These are phyloP conservation scores for Dipodascus albidus DNA, from an alignment of 805 yeast species.

Conservation along the genomic window DNA sequence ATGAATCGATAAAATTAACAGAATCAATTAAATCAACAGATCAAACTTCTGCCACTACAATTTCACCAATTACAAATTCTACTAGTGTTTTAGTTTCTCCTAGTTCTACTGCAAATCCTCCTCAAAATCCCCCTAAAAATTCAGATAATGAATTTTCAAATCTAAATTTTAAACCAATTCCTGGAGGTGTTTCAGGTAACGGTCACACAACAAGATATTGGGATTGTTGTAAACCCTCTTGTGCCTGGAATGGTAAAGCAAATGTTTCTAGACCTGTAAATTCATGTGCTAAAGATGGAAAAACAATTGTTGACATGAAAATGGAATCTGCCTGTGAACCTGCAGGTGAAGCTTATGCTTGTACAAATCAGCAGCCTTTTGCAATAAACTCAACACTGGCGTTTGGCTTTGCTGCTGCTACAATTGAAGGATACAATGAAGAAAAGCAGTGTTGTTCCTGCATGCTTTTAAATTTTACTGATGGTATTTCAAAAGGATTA, in stretches of 20 bases:
- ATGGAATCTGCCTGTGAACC: slow-evolving; percentile 4
- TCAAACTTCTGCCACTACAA: too few species aligned
- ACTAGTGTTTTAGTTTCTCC: too few species aligned
- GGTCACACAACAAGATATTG: slow-evolving; percentile 6
- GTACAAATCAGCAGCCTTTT: slow-evolving; percentile 6
- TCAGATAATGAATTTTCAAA: too few species aligned
- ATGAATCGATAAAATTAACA: too few species aligned
- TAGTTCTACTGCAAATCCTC: too few species aligned
- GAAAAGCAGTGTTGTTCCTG: slow-evolving; percentile 4
- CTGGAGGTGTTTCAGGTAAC: slow-evolving; percentile 1
- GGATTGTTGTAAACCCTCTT: slow-evolving; percentile 6
- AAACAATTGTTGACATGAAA: slow-evolving; percentile 3
- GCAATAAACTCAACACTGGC: slow-evolving; percentile 6
- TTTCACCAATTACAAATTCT: too few species aligned
- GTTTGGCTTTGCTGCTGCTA: slow-evolving; percentile 5
- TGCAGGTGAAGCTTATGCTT: slow-evolving; percentile 5
- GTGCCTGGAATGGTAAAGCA: slow-evolving; percentile 5
- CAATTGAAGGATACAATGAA: slow-evolving; percentile 3
- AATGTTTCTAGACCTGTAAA: slow-evolving; percentile 2
- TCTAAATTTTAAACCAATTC: not conserved
- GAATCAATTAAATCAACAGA: too few species aligned
- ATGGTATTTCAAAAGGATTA: slow-evolving; percentile 2
- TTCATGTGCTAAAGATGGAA: slow-evolving; percentile 6
- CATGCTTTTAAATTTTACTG: slow-evolving; percentile 3
- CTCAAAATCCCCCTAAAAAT: too few species aligned